Percentiles rank a stretch among this genome's conserved stretches.
These are phyloP conservation scores for Fusarium humuli DNA, from an alignment of 2,329 filamentous ascomycete genomes.

Conservation along the genomic window DNA sequence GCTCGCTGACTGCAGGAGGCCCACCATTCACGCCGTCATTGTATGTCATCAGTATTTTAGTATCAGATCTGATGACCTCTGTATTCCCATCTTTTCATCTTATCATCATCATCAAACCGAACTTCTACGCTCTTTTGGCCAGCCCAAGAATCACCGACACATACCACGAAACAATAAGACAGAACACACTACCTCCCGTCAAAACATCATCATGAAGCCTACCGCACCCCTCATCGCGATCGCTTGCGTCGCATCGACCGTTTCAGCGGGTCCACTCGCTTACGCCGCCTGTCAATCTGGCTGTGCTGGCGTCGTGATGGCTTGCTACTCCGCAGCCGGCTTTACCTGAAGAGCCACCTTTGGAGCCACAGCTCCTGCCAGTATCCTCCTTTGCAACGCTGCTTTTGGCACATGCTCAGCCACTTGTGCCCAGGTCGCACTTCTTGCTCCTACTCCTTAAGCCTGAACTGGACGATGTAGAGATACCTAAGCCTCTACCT, in stretches of 20 bases:
- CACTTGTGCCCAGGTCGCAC: not conserved
- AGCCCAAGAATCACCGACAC: not conserved
- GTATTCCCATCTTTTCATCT: not conserved
- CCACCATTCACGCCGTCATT: not conserved
- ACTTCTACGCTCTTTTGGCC: not conserved
- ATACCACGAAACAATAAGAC: no score
- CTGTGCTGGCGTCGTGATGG: slow-evolving; percentile 3
- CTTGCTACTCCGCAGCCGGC: slow-evolving; percentile 6
- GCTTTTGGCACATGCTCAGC: slow-evolving; percentile 13
- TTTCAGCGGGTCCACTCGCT: not conserved
- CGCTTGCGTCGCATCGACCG: not conserved
- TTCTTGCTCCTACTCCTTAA: not conserved
- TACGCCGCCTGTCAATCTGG: slow-evolving; percentile 9
- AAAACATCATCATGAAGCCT: not conserved
- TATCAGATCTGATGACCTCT: not conserved
- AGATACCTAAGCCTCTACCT: not conserved
- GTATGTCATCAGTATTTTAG: not conserved
- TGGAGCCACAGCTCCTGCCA: not conserved
- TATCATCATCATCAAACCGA: not conserved
- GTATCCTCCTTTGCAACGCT: not conserved
- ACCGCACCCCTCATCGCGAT: not conserved
- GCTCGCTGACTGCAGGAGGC: not conserved
- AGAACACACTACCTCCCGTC: no score
- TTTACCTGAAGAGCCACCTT: slow-evolving; percentile 3
- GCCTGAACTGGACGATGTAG: not conserved